Conservation (phyloP, 768 basidiomycete species). For the Chlorophyllum brunneum region DNA sequence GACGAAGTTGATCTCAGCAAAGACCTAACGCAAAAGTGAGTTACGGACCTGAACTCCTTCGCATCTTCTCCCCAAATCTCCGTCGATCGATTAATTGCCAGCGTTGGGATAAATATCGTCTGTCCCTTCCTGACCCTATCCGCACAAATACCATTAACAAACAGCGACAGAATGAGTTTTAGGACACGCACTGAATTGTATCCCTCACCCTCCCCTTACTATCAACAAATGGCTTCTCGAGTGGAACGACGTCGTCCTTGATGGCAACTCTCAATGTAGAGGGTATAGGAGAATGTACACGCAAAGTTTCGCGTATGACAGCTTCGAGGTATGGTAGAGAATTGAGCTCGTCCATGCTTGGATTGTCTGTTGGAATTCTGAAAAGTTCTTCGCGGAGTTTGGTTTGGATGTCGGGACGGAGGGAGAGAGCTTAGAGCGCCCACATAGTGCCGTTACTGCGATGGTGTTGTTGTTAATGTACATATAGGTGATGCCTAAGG, state of each 20-base stretch:
- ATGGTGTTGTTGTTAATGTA: not conserved
- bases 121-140: conserved; percentile 44
- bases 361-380: conserved; percentile 46
- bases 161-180: too few relatives aligned
- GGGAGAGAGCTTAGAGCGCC: conserved; percentile 54
- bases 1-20: not conserved
- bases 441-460: conserved; percentile 47
- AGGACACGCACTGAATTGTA: conserved; percentile 36
- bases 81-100: conserved; percentile 47
- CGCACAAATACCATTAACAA: not conserved
- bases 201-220: conserved; percentile 35
- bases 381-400: conserved; percentile 59
- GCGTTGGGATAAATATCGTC: conserved; percentile 44
- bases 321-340: conserved; percentile 65
- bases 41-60: conserved; percentile 58
- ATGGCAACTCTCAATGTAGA: conserved; percentile 38
- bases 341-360: conserved; percentile 67
- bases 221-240: conserved; percentile 43
- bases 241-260: conserved; percentile 51
- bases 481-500: not conserved
- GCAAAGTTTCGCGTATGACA: conserved; percentile 57
- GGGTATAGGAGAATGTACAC: conserved; percentile 50
- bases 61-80: conserved; percentile 64
- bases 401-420: conserved; percentile 43
- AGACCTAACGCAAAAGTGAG: not conserved